Evolutionary conservation across 805 yeast species (phyloP).

Genomic region (Isabelozyma rhagii): DNA sequence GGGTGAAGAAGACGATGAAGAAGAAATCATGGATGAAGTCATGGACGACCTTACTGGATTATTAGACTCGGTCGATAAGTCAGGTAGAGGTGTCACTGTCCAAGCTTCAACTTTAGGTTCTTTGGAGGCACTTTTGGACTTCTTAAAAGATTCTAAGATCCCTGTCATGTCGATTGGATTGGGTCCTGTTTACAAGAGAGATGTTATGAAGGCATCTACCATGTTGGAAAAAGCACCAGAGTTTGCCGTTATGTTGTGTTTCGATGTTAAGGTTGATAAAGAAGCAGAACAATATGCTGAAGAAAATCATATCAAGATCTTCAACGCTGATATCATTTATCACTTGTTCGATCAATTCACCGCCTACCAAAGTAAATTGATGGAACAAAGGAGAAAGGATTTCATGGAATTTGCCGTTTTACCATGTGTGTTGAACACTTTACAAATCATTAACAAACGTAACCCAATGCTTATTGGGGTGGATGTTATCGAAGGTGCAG

Average conservation of each 20-base stretch:
- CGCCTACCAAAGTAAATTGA: conserved; percentile 81
- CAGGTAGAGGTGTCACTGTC: conserved; percentile 96
- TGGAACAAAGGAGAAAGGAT: conserved; percentile 88
- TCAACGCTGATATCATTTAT: conserved; percentile 94
- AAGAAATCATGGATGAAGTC: conserved; percentile 94
- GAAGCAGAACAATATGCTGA: conserved; percentile 98
- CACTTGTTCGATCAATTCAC: conserved; percentile 94
- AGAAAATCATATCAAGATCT: conserved; percentile 86
- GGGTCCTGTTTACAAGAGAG: conserved; percentile 98
- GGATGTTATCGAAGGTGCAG: conserved; percentile 88
- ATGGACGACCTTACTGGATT: conserved; percentile 97
- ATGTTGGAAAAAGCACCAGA: conserved; percentile 97
- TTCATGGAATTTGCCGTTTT: conserved; percentile 84
- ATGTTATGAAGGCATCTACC: conserved; percentile 94
- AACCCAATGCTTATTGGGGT: conserved; percentile 99
- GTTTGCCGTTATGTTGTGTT: conserved; percentile 95
- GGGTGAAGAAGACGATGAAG: conserved; percentile 97
- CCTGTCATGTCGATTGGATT: conserved; percentile 98
- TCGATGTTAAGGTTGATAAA: conserved; percentile 94
- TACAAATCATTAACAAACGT: conserved; percentile 96
- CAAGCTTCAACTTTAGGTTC: conserved; percentile 99
- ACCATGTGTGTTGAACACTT: conserved; percentile 92
- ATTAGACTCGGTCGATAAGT: conserved; percentile 88
- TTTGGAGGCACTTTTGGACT: conserved; percentile 92
- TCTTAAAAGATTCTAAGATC: conserved; percentile 97